Conservation (phyloP, 768 basidiomycete species). For the Leccinum olivaceopallidum region DNA sequence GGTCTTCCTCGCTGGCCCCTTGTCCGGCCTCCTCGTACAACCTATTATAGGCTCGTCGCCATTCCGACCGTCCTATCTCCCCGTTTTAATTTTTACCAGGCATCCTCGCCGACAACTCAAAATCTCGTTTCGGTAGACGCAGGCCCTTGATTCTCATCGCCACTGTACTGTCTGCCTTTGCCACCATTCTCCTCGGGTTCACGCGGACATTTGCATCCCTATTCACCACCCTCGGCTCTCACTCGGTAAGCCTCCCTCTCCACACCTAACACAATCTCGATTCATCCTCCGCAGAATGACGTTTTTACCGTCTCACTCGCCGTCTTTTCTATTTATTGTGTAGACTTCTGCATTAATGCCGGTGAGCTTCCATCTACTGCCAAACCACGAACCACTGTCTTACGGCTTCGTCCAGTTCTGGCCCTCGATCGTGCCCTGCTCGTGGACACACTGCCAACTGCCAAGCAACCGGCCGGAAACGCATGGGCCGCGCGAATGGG, state of each 20-base stretch:
- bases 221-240: conserved; percentile 37
- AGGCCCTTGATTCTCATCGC: conserved; percentile 84
- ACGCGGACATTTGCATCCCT: conserved; percentile 64
- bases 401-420: conserved; percentile 52
- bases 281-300: conserved; percentile 48
- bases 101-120: conserved; percentile 81
- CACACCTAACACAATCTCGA: background rate
- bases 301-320: conserved; percentile 75
- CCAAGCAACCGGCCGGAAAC: conserved; percentile 80
- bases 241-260: conserved; percentile 31
- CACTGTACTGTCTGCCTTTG: conserved; percentile 60
- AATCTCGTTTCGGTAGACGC: conserved; percentile 80
- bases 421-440: conserved; percentile 89
- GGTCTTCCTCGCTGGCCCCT: conserved; percentile 90
- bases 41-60: conserved; percentile 71
- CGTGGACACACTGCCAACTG: conserved; percentile 78
- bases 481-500: conserved; percentile 97
- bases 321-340: conserved; percentile 63
- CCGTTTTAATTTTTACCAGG: conserved; percentile 25
- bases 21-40: conserved; percentile 89
- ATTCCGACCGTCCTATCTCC: background rate
- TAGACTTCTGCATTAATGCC: conserved; percentile 67
- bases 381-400: background rate
- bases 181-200: conserved; percentile 84
- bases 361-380: conserved; percentile 31